Percentiles rank a stretch among this genome's conserved stretches.
Conservation (phyloP, 805 yeast genomes). For the Clavispora vitiphila region DNA sequence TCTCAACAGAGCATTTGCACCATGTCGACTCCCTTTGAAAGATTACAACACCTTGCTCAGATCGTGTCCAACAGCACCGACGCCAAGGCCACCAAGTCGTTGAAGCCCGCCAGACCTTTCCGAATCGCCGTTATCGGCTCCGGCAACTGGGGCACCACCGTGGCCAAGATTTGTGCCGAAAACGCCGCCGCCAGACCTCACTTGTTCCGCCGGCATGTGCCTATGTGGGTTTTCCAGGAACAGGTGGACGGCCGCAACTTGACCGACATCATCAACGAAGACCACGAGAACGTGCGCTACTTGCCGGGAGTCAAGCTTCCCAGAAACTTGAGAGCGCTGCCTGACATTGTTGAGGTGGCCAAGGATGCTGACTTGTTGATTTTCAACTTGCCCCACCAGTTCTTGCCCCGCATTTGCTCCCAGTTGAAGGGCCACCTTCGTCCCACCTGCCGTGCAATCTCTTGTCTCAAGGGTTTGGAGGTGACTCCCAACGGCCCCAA, state of each 20-base stretch:
- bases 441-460: conserved; percentile 76
- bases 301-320: conserved; percentile 88
- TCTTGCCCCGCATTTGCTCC: conserved; percentile 68
- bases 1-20: neutral
- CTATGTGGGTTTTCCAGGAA: conserved; percentile 98
- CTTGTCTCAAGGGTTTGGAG: conserved; percentile 94
- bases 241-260: conserved; percentile 68
- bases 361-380: conserved; percentile 79
- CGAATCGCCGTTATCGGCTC: conserved; percentile 64
- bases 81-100: conserved; percentile 3
- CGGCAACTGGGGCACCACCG: conserved; percentile 98
- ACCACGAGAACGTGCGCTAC: conserved; percentile 92
- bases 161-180: conserved; percentile 92
- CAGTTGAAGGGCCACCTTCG: conserved; percentile 74
- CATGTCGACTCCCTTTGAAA: conserved; percentile 6
- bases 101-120: conserved; percentile 22
- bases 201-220: conserved; percentile 67
- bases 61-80: conserved; percentile 11
- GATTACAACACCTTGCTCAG: conserved; percentile 17
- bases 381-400: conserved; percentile 97
- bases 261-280: conserved; percentile 84
- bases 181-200: conserved; percentile 69
- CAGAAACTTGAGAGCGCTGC: conserved; percentile 79
- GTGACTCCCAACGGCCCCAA: conserved; percentile 82
- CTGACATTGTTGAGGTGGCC: conserved; percentile 73